A percentile compares a stretch with the other conserved stretches of the same genome.
Evolutionary conservation across 2,329 filamentous ascomycete species (phyloP).

Genomic region (Salinomyces thailandicus): DNA sequence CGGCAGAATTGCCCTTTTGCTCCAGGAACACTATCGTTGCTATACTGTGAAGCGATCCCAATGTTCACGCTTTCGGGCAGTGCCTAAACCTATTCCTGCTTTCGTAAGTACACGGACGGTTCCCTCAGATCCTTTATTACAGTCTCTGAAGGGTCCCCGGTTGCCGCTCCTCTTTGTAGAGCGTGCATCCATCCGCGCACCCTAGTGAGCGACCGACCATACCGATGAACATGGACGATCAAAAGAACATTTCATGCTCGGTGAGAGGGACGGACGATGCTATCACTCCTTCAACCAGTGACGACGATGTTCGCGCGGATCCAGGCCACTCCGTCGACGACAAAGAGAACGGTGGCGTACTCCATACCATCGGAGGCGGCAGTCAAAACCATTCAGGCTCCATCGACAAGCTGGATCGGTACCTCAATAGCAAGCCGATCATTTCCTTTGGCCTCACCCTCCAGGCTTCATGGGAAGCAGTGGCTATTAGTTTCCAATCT

Average conservation of each 20-base stretch:
- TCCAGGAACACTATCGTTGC: no score
- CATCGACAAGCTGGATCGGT: slow-evolving; percentile 4
- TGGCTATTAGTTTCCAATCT: slow-evolving; percentile 1
- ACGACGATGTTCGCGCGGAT: not conserved
- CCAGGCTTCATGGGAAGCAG: slow-evolving; percentile 8
- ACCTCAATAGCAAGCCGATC: slow-evolving; percentile 6
- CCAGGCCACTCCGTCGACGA: not conserved
- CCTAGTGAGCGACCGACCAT: no score
- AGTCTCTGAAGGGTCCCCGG: no score
- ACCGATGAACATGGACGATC: not conserved
- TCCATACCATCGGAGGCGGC: slow-evolving; percentile 5
- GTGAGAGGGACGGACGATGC: not conserved
- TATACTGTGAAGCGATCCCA: no score
- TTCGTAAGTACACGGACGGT: no score
- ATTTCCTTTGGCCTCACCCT: slow-evolving; percentile 8
- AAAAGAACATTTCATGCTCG: not conserved
- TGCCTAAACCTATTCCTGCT: no score
- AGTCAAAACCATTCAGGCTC: not conserved
- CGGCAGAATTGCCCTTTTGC: no score
- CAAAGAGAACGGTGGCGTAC: slow-evolving; percentile 1
- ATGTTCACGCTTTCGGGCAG: no score
- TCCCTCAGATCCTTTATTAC: no score
- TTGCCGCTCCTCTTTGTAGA: no score
- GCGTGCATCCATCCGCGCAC: no score
- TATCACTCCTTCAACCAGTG: not conserved